phyloP scores from a whole-genome alignment of 768 basidiomycete genomes.

The Mycena epipterygia region DNA sequence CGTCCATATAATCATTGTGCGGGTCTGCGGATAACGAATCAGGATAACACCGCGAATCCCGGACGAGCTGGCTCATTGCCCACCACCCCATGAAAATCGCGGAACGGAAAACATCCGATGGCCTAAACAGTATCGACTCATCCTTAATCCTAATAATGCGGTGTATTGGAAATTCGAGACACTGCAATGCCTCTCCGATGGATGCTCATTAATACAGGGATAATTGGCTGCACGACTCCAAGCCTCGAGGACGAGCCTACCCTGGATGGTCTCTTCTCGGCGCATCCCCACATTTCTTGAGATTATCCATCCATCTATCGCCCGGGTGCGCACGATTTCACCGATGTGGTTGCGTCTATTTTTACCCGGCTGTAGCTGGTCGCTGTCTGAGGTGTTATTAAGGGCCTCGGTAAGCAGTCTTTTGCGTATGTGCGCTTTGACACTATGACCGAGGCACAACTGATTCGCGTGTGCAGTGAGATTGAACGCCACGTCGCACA shows the following conservation, averaged over 20 bases:
- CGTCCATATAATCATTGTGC: neutral
- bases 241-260: neutral
- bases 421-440: neutral
- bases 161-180: neutral
- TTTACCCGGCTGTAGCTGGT: neutral
- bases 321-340: too few relatives aligned
- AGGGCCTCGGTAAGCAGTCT: neutral
- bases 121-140: neutral
- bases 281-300: neutral
- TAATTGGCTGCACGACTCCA: neutral
- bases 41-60: slow-evolving; percentile 8
- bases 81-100: neutral
- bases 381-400: too few relatives aligned
- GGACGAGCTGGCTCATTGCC: slow-evolving; percentile 14
- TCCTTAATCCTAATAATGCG: neutral
- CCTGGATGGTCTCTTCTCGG: neutral
- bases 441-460: neutral
- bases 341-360: too few relatives aligned
- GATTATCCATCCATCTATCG: neutral
- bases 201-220: neutral
- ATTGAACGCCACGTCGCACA: neutral
- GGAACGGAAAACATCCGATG: neutral
- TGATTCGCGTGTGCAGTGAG: neutral
- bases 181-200: neutral
- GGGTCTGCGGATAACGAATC: neutral